Base-by-base conservation (phyloP, 257 asterid genomes). In the Vinca minor region DNA sequence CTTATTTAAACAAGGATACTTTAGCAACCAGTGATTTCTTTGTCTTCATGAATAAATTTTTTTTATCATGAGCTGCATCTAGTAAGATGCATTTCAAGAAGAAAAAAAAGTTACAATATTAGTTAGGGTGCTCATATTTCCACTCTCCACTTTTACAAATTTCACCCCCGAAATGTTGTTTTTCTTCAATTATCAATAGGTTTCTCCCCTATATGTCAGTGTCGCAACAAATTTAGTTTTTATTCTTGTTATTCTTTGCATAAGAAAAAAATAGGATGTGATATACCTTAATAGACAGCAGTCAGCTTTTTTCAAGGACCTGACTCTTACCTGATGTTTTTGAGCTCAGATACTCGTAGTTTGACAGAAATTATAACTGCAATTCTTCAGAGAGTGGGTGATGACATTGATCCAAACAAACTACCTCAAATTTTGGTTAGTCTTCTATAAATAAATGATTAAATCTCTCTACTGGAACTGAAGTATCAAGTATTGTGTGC, bases 371-470 rank as follows among this genome's bases (percentile, higher is more conserved):
- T 92, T 48, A 78, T 92, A 68, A 76, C 96, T 42, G 79, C 96
- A 61, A 82, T 92, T 80, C 84, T 92, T 81, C 96, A 92, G 73
- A 82, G 95, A 85, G 79, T 89, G 64, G 98, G 98, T 61, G 78
- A 75, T 54, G 97, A 92, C 71, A 89, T 92, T 60, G 95, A 89
- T 75, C 91, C 85, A 44, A 92, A 69, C 79, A 87, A 83, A 66
- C 86, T 89, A 57, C 97, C 98, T 36, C 98, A 87, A 69, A 85
- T 92, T 79, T 74, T 89, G 96, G 98, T n/a, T 74, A 28, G 59
- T 26, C 34, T 44, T 25, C n/a, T 23, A 49, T 32, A n/a, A n/a
- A n/a, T n/a, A 25, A n/a, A 38, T n/a, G 23, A n/a, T 57, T 18
- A 58, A 29, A 18, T 13, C 15, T 57, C n/a, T 68, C 39, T 56